Percentiles rank a stretch among this genome's conserved stretches.
Conservation (phyloP, 495 filamentous ascomycete species). For the Chaetomium cochliodes region DNA sequence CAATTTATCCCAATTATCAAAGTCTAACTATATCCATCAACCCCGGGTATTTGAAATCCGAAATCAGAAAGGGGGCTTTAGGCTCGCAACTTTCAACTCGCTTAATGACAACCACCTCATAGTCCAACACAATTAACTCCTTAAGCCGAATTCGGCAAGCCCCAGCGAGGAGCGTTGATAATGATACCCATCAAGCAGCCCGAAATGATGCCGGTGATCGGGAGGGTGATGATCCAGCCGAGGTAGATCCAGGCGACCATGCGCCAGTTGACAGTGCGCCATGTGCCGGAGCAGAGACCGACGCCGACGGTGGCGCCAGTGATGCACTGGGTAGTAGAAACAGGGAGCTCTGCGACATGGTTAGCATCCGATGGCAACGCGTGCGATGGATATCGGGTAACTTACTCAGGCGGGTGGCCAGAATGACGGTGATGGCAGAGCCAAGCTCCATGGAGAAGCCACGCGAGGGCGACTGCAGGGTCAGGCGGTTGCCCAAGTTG, state of each 20-base stretch:
- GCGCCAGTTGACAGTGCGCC: constrained; percentile 60
- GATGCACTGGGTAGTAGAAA: constrained; percentile 63
- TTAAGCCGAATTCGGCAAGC: background rate
- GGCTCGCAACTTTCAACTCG: background rate
- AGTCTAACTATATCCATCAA: background rate
- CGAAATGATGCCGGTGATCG: constrained; percentile 55
- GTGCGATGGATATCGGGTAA: background rate
- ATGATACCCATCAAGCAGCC: constrained; percentile 58
- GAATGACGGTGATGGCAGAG: constrained; percentile 63
- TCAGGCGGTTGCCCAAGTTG: constrained; percentile 67
- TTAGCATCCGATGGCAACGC: background rate
- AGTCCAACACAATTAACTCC: background rate
- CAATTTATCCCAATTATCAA: background rate
- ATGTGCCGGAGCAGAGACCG: constrained; percentile 58
- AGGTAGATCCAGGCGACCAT: constrained; percentile 58
- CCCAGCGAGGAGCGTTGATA: constrained; percentile 54
- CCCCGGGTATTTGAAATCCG: background rate
- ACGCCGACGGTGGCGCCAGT: constrained; percentile 62
- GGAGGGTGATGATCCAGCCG: constrained; percentile 60
- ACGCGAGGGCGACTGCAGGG: constrained; percentile 64
- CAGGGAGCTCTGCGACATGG: constrained; percentile 42
- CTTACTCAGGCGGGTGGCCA: constrained; percentile 58
- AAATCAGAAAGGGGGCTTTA: background rate
- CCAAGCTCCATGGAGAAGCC: constrained; percentile 71
- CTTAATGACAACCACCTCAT: background rate